Base-by-base conservation (phyloP, 139 green algal species). In the Micromonas pusilla region DNA sequence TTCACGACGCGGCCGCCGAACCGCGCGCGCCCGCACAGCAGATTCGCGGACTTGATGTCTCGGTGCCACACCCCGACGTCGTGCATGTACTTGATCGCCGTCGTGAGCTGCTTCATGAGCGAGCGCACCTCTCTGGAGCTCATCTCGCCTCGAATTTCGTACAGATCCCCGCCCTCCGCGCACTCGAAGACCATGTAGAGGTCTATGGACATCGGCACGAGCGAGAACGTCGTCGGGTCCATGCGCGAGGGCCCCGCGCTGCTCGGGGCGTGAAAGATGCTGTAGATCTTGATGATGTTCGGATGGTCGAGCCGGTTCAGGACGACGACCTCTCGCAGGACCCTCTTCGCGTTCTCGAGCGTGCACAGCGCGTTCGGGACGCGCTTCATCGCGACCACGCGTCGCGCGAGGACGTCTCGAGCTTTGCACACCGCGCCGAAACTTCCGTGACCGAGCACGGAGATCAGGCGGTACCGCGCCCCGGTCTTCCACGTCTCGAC, bases 241-340 rank as follows among this genome's bases (percentile, higher is more conserved):
- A 76, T 2, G n/a, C 30, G 30, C 33, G 4, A 25, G 0, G 34
- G 38, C 0, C 53, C 60, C 32, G 32, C 91, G 28, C 77, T 73
- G 0, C 81, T 86, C 19, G 89, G 89, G 52, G 80, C 79, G 1
- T 91, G 72, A 83, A 96, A 97, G 0, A 86, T 84, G 79, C 96
- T 87, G 2, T 82, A 82, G 4, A 97, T 80, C 13, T 62, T 60
- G 25, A 95, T 89, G 66, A 96, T 85, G 85, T 94, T 91, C 30
- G 91, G 90, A 79, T 97, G 92, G 26, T 30, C 39, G 77, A 96
- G 80, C 2, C 93, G 83, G 0, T 93, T 83, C 82, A 97, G 85
- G 81, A 97, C 97, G 87, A 87, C 92, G 16, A 96, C 85, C 84
- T 97, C 93, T 3, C 93, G 82, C 78, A 97, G 81, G 73, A 95